phyloP scores from a whole-genome alignment of 2,329 filamentous ascomycete genomes.

The Teratosphaeria zuluensis region DNA sequence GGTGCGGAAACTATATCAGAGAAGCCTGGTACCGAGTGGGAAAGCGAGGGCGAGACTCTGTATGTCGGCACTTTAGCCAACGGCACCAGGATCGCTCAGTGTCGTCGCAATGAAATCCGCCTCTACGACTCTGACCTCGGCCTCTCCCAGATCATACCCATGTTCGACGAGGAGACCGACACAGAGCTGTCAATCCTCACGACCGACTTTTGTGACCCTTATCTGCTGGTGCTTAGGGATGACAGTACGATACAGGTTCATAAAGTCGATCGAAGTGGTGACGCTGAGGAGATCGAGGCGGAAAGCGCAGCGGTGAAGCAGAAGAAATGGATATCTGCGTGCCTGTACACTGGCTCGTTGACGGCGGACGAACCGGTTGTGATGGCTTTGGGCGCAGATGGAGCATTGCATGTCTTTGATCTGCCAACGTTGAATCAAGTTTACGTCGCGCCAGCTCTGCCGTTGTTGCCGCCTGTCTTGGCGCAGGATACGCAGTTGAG shows the following conservation, averaged over 20 bases:
- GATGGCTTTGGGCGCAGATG: slow-evolving; percentile 68
- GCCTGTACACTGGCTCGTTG: slow-evolving; percentile 62
- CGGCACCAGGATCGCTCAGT: slow-evolving; percentile 74
- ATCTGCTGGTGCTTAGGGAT: slow-evolving; percentile 71
- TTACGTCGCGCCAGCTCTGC: slow-evolving; percentile 66
- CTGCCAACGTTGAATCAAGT: slow-evolving; percentile 65
- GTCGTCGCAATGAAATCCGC: slow-evolving; percentile 75
- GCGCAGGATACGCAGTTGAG: slow-evolving; percentile 61
- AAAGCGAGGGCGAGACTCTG: slow-evolving; percentile 77
- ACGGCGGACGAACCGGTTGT: slow-evolving; percentile 51
- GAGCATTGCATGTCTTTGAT: slow-evolving; percentile 58
- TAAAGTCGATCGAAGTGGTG: slow-evolving; percentile 63
- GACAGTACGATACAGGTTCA: slow-evolving; percentile 73
- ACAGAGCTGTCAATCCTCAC: slow-evolving; percentile 68
- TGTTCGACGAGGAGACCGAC: slow-evolving; percentile 83
- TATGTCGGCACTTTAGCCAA: slow-evolving; percentile 77
- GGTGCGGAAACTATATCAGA: slow-evolving; percentile 26
- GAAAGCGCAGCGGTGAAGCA: slow-evolving; percentile 55
- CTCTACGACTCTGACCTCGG: slow-evolving; percentile 90
- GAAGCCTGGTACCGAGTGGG: slow-evolving; percentile 78
- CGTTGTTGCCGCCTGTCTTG: slow-evolving; percentile 66
- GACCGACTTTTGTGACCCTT: slow-evolving; percentile 79
- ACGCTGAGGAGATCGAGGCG: slow-evolving; percentile 44
- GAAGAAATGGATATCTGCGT: slow-evolving; percentile 73
- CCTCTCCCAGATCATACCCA: slow-evolving; percentile 81